These are phyloP conservation scores for Neurospora sp. DNA, from an alignment of 495 filamentous ascomycete species.

Conservation along the genomic window DNA sequence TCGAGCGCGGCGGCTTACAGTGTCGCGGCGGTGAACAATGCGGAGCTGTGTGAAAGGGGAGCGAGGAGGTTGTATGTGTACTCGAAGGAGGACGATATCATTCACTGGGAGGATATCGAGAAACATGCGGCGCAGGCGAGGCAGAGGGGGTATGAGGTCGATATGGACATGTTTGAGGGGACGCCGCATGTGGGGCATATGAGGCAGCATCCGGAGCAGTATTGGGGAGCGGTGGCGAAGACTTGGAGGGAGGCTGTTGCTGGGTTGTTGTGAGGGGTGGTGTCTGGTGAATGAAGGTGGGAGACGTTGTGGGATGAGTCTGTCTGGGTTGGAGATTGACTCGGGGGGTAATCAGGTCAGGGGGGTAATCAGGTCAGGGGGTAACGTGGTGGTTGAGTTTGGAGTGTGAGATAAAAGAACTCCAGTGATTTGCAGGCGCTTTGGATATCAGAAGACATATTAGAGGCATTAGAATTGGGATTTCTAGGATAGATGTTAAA, in stretches of 20 bases:
- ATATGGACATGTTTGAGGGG: constrained; percentile 39
- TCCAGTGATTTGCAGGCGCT: not conserved
- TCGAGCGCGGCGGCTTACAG: constrained; percentile 27
- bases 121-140: constrained; percentile 34
- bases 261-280: not conserved
- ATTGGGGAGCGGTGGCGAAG: constrained; percentile 38
- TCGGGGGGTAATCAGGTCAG: not conserved
- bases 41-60: constrained; percentile 12
- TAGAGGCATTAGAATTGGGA: not conserved
- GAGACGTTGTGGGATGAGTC: not conserved
- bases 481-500: not conserved
- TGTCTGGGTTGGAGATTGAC: not conserved
- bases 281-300: not conserved
- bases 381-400: not conserved
- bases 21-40: constrained; percentile 25
- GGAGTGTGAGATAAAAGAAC: not conserved
- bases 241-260: constrained; percentile 29
- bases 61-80: constrained; percentile 40
- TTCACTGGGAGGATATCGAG: constrained; percentile 43
- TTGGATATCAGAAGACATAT: not conserved
- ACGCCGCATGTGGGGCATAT: constrained; percentile 47
- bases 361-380: no score
- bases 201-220: constrained; percentile 39
- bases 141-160: constrained; percentile 30
- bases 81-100: constrained; percentile 45